Conservation (phyloP, 2,329 filamentous ascomycete species). For the Arthrobotrys iridis region DNA sequence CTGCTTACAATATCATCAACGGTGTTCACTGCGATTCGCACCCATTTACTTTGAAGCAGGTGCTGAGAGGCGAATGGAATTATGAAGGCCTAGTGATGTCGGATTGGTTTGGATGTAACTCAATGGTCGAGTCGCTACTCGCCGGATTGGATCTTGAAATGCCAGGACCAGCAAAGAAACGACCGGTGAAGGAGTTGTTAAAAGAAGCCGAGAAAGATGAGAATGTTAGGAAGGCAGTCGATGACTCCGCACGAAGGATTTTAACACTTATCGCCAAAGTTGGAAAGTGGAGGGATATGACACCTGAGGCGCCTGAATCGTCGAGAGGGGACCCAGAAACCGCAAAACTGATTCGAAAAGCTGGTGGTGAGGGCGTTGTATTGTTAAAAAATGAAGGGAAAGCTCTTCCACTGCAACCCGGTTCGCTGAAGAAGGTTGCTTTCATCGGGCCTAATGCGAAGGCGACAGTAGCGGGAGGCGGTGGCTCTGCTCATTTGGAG, state of each 20-base stretch:
- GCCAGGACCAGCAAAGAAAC: conserved; percentile 62
- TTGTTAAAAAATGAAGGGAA: conserved; percentile 57
- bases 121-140: conserved; percentile 67
- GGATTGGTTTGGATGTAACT: conserved; percentile 64
- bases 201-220: conserved; percentile 34
- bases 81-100: conserved; percentile 62
- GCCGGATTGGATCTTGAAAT: conserved; percentile 70
- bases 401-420: conserved; percentile 55
- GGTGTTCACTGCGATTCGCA: conserved; percentile 66
- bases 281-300: conserved; percentile 53
- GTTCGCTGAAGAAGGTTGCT: conserved; percentile 61
- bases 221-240: conserved; percentile 25
- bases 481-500: conserved; percentile 45
- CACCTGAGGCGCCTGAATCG: conserved; percentile 40
- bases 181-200: conserved; percentile 30
- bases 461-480: conserved; percentile 45
- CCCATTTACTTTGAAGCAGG: conserved; percentile 55
- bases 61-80: conserved; percentile 60
- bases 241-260: conserved; percentile 32
- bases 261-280: conserved; percentile 41
- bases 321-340: conserved; percentile 47
- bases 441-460: conserved; percentile 75
- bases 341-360: conserved; percentile 53
- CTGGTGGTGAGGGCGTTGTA: conserved; percentile 57
- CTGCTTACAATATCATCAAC: conserved; percentile 74